These are phyloP conservation scores for Taiozyma onychis DNA, from an alignment of 1,139 yeast species.

Conservation along the genomic window DNA sequence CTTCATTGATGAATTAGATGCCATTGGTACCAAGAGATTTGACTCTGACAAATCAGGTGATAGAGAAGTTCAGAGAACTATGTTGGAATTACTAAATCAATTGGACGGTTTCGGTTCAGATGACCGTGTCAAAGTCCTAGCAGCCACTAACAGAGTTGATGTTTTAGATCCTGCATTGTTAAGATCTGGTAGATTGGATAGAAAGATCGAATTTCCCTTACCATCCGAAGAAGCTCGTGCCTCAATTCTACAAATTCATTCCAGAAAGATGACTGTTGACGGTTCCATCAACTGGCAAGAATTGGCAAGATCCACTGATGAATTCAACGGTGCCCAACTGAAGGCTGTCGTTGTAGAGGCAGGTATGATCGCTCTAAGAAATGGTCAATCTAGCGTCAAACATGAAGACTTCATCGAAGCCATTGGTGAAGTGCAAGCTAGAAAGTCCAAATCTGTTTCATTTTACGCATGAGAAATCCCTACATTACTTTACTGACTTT, in stretches of 20 bases:
- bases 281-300: slow-evolving; percentile 96
- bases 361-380: slow-evolving; percentile 97
- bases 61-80: slow-evolving; percentile 97
- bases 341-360: slow-evolving; percentile 99
- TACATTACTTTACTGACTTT: neutral
- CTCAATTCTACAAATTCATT: slow-evolving; percentile 91
- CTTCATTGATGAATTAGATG: slow-evolving; percentile 96
- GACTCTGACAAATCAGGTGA: slow-evolving; percentile 98
- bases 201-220: slow-evolving; percentile 95
- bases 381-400: slow-evolving; percentile 84
- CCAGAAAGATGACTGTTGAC: slow-evolving; percentile 93
- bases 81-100: slow-evolving; percentile 95
- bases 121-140: slow-evolving; percentile 93
- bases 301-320: slow-evolving; percentile 95
- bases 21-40: slow-evolving; percentile 97
- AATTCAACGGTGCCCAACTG: slow-evolving; percentile 96
- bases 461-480: slow-evolving; percentile 66
- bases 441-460: slow-evolving; percentile 91
- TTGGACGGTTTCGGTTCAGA: slow-evolving; percentile 98
- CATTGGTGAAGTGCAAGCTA: slow-evolving; percentile 95
- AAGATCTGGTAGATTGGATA: slow-evolving; percentile 95
- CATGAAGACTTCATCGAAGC: slow-evolving; percentile 99
- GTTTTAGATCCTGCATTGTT: slow-evolving; percentile 95
- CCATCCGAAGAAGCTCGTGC: slow-evolving; percentile 98
- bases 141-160: slow-evolving; percentile 98